Conservation (phyloP, 257 asterid species). For the Verbena officinalis region DNA sequence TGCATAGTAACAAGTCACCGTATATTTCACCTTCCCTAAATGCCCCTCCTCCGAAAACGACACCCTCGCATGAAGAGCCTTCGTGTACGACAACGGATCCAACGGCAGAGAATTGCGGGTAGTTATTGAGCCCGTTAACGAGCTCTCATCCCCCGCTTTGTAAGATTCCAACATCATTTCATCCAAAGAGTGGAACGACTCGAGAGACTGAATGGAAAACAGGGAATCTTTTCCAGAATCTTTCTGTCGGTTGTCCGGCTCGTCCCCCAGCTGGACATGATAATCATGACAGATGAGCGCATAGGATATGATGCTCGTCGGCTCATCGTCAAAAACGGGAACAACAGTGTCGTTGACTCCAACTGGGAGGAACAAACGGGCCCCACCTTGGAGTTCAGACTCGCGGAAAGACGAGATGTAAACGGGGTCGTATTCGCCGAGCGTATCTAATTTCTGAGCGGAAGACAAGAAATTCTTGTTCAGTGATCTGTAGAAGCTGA, state of each 20-base stretch:
- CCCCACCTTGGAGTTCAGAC: constrained; percentile 70
- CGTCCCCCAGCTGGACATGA: constrained; percentile 59
- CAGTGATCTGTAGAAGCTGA: constrained; percentile 64
- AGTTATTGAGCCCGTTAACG: constrained; percentile 44
- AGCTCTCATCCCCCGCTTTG: constrained; percentile 70
- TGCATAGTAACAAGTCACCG: constrained; percentile 81
- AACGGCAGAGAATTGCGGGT: constrained; percentile 59
- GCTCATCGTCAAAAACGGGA: constrained; percentile 94
- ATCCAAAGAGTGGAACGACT: constrained; percentile 61
- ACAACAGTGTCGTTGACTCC: constrained; percentile 75
- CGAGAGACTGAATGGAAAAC: constrained; percentile 49
- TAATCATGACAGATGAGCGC: constrained; percentile 72
- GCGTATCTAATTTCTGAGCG: constrained; percentile 61
- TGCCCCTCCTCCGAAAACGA: constrained; percentile 67
- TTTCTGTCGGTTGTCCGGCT: constrained; percentile 52
- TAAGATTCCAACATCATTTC: constrained; percentile 72
- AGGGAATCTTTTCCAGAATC: constrained; percentile 45
- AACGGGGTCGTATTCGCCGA: constrained; percentile 61
- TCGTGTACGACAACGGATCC: constrained; percentile 66
- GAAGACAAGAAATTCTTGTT: constrained; percentile 60
- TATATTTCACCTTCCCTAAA: constrained; percentile 75
- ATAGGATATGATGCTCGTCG: constrained; percentile 86
- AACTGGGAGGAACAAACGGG: constrained; percentile 64
- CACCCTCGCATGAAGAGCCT: constrained; percentile 71
- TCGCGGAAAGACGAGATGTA: constrained; percentile 74